Conservation (phyloP, 129 eudicot species). For the Escallonia rubra region DNA sequence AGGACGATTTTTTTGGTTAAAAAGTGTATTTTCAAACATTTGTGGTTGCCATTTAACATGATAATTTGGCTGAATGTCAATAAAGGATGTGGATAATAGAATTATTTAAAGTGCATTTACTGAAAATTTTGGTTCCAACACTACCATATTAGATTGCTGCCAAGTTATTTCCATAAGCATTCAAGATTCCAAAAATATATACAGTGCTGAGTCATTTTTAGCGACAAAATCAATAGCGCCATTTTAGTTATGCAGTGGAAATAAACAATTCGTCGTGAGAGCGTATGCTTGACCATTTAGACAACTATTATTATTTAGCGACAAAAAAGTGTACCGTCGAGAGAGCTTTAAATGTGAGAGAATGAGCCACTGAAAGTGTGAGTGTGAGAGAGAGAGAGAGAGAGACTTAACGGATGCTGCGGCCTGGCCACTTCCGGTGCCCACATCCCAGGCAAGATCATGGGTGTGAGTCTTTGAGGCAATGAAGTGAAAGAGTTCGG, state of each 20-base stretch:
- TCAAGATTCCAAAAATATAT: not conserved
- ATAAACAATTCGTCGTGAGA: not conserved
- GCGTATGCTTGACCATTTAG: not conserved
- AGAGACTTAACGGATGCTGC: constrained; percentile 32
- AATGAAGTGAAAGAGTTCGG: constrained; percentile 43
- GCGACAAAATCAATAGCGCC: too few species aligned
- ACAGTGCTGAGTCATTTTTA: not conserved
- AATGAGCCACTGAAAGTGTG: not conserved
- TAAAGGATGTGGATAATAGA: too few species aligned
- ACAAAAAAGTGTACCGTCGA: not conserved
- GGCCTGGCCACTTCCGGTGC: constrained; percentile 84
- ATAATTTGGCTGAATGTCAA: too few species aligned
- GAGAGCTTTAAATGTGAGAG: not conserved
- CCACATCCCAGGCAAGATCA: constrained; percentile 64
- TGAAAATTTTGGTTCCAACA: too few species aligned
- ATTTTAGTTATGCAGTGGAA: too few species aligned
- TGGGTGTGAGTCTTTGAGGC: constrained; percentile 42
- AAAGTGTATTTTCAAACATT: too few species aligned
- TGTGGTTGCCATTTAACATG: too few species aligned
- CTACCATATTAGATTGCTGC: too few species aligned
- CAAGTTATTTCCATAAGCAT: too few species aligned
- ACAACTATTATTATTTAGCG: not conserved
- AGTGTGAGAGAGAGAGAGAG: not conserved
- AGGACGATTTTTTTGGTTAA: too few species aligned
- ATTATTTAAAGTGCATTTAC: too few species aligned